A percentile compares a stretch with the other conserved stretches of the same genome.
Evolutionary conservation across 1,284 basidiomycete species (phyloP).

Genomic region (Sporisorium iseilematis-ciliati): DNA sequence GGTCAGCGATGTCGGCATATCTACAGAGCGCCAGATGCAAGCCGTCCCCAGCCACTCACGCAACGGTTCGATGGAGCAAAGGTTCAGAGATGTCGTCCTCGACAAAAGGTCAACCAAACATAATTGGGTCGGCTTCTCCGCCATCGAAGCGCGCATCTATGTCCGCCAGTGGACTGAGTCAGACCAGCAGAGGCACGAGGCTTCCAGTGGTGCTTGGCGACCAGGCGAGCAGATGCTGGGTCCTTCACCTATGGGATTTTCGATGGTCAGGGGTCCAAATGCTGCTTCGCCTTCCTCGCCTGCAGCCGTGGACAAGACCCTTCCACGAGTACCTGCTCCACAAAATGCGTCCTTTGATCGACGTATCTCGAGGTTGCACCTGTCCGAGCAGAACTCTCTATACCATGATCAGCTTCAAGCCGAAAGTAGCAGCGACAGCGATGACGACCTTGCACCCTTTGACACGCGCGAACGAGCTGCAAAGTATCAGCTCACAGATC

Average conservation of each 20-base stretch:
- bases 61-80: slow-evolving; percentile 34
- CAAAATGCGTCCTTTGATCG: slow-evolving; percentile 43
- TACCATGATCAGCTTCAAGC: slow-evolving; percentile 39
- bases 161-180: slow-evolving; percentile 29
- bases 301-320: slow-evolving; percentile 24
- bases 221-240: neutral
- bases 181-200: neutral
- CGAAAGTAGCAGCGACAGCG: slow-evolving; percentile 34
- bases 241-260: slow-evolving; percentile 15
- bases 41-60: slow-evolving; percentile 22
- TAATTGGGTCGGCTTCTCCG: slow-evolving; percentile 50
- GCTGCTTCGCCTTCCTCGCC: neutral
- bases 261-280: slow-evolving; percentile 11
- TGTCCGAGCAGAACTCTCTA: slow-evolving; percentile 26
- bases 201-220: neutral
- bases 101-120: slow-evolving; percentile 43
- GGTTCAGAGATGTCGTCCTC: slow-evolving; percentile 25
- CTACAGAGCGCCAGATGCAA: slow-evolving; percentile 8
- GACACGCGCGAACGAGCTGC: slow-evolving; percentile 11
- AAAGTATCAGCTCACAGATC: slow-evolving; percentile 38
- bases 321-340: slow-evolving; percentile 28
- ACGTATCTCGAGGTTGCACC: slow-evolving; percentile 29
- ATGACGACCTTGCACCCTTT: slow-evolving; percentile 7
- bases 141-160: slow-evolving; percentile 38
- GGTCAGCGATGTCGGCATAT: slow-evolving; percentile 2